Conservation (phyloP, 352 stramenopile genomes). For the Pythium sukuiense region DNA sequence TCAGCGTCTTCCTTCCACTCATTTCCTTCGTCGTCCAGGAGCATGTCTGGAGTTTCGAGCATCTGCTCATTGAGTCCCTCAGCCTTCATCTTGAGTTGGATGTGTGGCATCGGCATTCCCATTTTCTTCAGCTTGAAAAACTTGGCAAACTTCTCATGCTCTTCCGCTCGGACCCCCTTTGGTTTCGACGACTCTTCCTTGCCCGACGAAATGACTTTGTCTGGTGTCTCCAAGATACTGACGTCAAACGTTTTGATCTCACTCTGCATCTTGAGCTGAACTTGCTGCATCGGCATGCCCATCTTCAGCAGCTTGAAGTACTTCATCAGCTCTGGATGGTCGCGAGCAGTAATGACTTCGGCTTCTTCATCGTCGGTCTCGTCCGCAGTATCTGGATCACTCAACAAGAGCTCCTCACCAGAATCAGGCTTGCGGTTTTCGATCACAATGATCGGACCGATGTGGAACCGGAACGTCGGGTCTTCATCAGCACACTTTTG, state of each 20-base stretch:
- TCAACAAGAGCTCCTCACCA: constrained; percentile 48
- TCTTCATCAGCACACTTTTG: constrained; percentile 70
- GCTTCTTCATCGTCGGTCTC: constrained; percentile 68
- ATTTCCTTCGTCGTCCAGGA: constrained; percentile 66
- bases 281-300: constrained; percentile 70
- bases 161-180: constrained; percentile 50
- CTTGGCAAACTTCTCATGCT: constrained; percentile 77
- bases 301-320: constrained; percentile 85
- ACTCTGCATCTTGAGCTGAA: constrained; percentile 69
- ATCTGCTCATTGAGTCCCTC: constrained; percentile 90
- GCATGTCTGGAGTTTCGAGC: constrained; percentile 71
- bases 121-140: constrained; percentile 97
- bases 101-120: constrained; percentile 91
- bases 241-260: constrained; percentile 56
- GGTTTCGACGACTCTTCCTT: constrained; percentile 37
- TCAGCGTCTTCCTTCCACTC: constrained; percentile 36
- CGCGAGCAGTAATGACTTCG: constrained; percentile 41
- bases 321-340: constrained; percentile 69
- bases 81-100: constrained; percentile 92
- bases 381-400: constrained; percentile 50
- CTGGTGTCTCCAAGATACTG: constrained; percentile 63
- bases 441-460: constrained; percentile 77
- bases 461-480: constrained; percentile 61
- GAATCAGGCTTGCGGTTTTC: constrained; percentile 57
- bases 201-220: constrained; percentile 87